Percentiles rank a stretch among this genome's conserved stretches.
Evolutionary conservation across 2,329 filamentous ascomycete genomes (phyloP).

Genomic region (Arthrobotrys entomopaga): DNA sequence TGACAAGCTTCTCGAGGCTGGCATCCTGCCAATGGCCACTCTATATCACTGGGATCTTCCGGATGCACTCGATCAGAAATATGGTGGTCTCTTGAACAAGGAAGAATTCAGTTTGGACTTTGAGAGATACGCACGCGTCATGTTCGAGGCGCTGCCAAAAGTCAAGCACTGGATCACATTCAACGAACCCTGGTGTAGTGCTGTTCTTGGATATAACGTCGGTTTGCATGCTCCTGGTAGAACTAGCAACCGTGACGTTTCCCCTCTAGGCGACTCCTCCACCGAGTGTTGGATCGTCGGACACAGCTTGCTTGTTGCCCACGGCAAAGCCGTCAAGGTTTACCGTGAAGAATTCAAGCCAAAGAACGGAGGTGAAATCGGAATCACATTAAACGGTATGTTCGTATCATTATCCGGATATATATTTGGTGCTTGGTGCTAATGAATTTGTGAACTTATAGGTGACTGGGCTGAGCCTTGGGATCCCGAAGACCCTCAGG

Average conservation of each 20-base stretch:
- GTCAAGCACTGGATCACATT: conserved; percentile 91
- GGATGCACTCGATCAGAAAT: conserved; percentile 79
- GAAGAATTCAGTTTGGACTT: conserved; percentile 85
- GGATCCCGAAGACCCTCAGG: conserved; percentile 78
- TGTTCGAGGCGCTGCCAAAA: conserved; percentile 78
- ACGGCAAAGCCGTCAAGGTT: conserved; percentile 81
- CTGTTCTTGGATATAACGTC: conserved; percentile 80
- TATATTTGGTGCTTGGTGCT: conserved; percentile 15
- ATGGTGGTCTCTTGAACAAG: conserved; percentile 82
- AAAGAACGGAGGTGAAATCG: conserved; percentile 78
- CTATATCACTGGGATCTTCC: conserved; percentile 91
- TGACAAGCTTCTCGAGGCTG: conserved; percentile 78
- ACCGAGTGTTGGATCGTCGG: conserved; percentile 85
- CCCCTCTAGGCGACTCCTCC: conserved; percentile 75
- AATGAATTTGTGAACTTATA: conserved; percentile 59
- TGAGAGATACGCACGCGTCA: conserved; percentile 78
- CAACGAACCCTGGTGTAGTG: conserved; percentile 88
- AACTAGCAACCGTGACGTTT: conserved; percentile 78
- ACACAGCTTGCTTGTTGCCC: conserved; percentile 81
- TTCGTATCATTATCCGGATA: conserved; percentile 13
- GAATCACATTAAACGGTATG: conserved; percentile 83
- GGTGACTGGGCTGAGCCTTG: conserved; percentile 84
- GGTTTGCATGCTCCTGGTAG: conserved; percentile 85
- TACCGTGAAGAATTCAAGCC: conserved; percentile 85
- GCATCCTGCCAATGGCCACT: conserved; percentile 83